Conservation (phyloP, 1,284 basidiomycete species). For the Polyporus tsugae region DNA sequence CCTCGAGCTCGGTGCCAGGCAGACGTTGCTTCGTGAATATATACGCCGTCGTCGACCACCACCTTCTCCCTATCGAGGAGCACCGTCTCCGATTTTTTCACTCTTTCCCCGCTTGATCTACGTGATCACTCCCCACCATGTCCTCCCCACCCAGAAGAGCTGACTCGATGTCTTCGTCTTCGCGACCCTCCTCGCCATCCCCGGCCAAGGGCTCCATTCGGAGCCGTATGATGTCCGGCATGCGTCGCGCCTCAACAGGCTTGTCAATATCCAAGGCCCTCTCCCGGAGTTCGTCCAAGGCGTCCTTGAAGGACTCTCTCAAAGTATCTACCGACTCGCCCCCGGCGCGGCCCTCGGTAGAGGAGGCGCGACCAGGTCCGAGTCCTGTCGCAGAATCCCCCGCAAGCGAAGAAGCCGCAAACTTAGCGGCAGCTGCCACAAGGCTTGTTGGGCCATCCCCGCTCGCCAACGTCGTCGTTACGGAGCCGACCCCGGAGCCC, state of each 20-base stretch:
- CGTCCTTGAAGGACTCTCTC: slow-evolving; percentile 37
- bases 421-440: slow-evolving; percentile 15
- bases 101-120: slow-evolving; percentile 21
- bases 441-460: slow-evolving; percentile 35
- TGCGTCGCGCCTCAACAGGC: slow-evolving; percentile 60
- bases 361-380: slow-evolving; percentile 24
- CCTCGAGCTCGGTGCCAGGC: slow-evolving; percentile 44
- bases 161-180: slow-evolving; percentile 23
- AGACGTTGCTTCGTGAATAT: slow-evolving; percentile 34
- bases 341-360: slow-evolving; percentile 26
- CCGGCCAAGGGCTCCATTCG: slow-evolving; percentile 39
- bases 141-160: slow-evolving; percentile 31
- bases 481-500: slow-evolving; percentile 7
- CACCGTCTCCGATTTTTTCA: slow-evolving; percentile 26
- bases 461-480: slow-evolving; percentile 26
- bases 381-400: slow-evolving; percentile 41
- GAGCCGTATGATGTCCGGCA: slow-evolving; percentile 49
- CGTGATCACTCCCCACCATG: slow-evolving; percentile 30
- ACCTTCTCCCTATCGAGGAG: slow-evolving; percentile 28
- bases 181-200: slow-evolving; percentile 33
- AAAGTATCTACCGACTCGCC: slow-evolving; percentile 19
- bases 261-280: slow-evolving; percentile 47
- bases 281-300: slow-evolving; percentile 42
- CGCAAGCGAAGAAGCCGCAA: slow-evolving; percentile 35
- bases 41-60: slow-evolving; percentile 30